phyloP scores from a whole-genome alignment of 1,139 yeast species.

The Pichia cactophila region DNA sequence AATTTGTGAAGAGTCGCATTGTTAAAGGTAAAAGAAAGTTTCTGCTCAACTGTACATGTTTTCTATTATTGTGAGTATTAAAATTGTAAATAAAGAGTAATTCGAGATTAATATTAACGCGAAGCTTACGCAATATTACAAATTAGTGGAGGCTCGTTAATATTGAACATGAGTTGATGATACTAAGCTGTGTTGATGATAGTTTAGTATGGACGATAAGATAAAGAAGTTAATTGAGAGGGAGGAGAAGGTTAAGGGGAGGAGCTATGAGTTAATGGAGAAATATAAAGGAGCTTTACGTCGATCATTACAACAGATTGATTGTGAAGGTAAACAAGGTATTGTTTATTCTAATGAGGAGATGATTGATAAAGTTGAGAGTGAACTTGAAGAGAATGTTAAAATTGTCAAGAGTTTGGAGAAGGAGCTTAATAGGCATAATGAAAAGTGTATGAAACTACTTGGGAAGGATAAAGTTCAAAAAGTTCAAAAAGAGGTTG shows the following conservation, averaged over 20 bases:
- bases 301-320: slow-evolving; percentile 4
- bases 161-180: no score
- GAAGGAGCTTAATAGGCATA: slow-evolving; percentile 1
- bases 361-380: slow-evolving; percentile 9
- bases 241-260: slow-evolving; percentile 5
- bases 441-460: slow-evolving; percentile 13
- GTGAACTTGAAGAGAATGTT: slow-evolving; percentile 4
- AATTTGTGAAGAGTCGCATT: background rate
- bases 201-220: slow-evolving; percentile 6
- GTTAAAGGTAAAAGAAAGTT: background rate
- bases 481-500: slow-evolving; percentile 33
- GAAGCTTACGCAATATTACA: no score
- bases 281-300: slow-evolving; percentile 8
- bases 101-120: no score
- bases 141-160: no score
- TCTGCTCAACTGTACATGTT: background rate
- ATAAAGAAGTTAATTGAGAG: slow-evolving; percentile 4
- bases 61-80: no score
- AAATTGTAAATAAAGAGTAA: no score
- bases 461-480: slow-evolving; percentile 7
- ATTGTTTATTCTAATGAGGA: slow-evolving; percentile 12
- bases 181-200: no score
- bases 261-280: slow-evolving; percentile 6
- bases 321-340: slow-evolving; percentile 7
- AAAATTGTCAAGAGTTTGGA: slow-evolving; percentile 3